Percentiles rank a stretch among this genome's conserved stretches.
phyloP scores from a whole-genome alignment of 2,329 filamentous ascomycete genomes.

The Daldinia sp. region DNA sequence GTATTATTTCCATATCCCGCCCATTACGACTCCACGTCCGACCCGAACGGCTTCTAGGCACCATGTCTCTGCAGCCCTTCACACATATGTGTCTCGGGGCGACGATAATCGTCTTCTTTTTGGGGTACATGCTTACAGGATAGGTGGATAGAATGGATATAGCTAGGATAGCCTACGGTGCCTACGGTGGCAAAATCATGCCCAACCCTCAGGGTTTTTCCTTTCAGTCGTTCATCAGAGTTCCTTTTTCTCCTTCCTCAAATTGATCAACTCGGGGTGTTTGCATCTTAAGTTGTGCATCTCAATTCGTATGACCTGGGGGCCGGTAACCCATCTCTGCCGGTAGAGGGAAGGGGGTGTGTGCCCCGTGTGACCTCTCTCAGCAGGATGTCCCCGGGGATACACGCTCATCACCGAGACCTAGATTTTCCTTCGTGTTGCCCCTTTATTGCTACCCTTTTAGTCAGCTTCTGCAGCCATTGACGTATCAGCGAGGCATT shows the following conservation, averaged over 20 bases:
- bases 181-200: conserved; percentile 33
- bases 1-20: conserved; percentile 17
- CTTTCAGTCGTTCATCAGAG: too few species aligned
- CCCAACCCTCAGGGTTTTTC: conserved; percentile 28
- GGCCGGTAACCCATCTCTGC: conserved; percentile 26
- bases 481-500: conserved; percentile 32
- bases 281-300: conserved; percentile 31
- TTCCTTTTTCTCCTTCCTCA: not conserved
- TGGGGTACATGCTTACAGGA: conserved; percentile 19
- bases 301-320: conserved; percentile 30
- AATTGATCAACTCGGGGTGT: conserved; percentile 21
- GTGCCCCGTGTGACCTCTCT: conserved; percentile 28
- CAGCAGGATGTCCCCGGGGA: conserved; percentile 21
- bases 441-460: conserved; percentile 27
- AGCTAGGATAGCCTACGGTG: too few species aligned
- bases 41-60: conserved; percentile 11
- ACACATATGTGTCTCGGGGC: conserved; percentile 22
- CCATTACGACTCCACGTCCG: conserved; percentile 24
- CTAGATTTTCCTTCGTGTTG: conserved; percentile 19
- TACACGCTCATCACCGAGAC: conserved; percentile 26
- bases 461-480: conserved; percentile 29
- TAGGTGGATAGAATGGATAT: conserved; percentile 8
- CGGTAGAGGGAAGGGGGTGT: conserved; percentile 21
- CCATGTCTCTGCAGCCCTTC: conserved; percentile 14
- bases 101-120: conserved; percentile 28